A percentile compares a stretch with the other conserved stretches of the same genome.
phyloP scores from a whole-genome alignment of 2,329 filamentous ascomycete species.

The Arthrobotrys pseudoclavata region DNA sequence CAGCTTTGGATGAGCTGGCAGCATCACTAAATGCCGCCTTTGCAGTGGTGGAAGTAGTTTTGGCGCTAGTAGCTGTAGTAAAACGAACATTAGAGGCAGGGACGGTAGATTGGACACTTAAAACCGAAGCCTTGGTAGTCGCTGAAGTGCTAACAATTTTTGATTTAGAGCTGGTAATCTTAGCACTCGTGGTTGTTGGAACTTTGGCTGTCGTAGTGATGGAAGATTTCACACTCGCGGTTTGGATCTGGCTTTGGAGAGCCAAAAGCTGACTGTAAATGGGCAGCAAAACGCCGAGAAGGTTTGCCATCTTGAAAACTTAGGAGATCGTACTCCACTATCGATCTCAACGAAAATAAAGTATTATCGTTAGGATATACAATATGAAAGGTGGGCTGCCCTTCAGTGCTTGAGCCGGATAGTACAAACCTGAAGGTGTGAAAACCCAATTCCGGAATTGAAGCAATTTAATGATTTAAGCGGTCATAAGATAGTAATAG shows the following conservation, averaged over 20 bases:
- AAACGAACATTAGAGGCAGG: slow-evolving; percentile 41
- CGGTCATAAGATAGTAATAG: not conserved
- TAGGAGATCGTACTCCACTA: not conserved
- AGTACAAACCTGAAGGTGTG: slow-evolving; percentile 10
- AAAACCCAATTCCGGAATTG: not conserved
- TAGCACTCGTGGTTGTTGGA: slow-evolving; percentile 18
- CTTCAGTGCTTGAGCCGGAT: not conserved
- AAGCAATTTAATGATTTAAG: not conserved
- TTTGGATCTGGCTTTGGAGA: slow-evolving; percentile 22
- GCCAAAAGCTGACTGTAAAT: slow-evolving; percentile 32
- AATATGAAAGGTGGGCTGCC: not conserved
- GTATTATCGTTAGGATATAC: not conserved
- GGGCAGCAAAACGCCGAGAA: slow-evolving; percentile 13
- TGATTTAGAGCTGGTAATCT: slow-evolving; percentile 10
- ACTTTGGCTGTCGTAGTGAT: slow-evolving; percentile 25
- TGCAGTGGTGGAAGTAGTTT: not conserved
- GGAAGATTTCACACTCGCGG: not conserved
- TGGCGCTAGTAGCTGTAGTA: slow-evolving; percentile 15
- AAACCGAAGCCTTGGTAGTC: slow-evolving; percentile 31
- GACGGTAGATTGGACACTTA: slow-evolving; percentile 37
- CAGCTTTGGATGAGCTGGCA: not conserved
- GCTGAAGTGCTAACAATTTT: slow-evolving; percentile 32
- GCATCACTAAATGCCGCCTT: slow-evolving; percentile 2
- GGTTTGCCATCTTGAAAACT: slow-evolving; percentile 13
- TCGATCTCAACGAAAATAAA: not conserved